A percentile compares a stretch with the other conserved stretches of the same genome.
These are phyloP conservation scores for Acanthamoeba lenticulata DNA, from an alignment of 208 protist species.

Conservation along the genomic window DNA sequence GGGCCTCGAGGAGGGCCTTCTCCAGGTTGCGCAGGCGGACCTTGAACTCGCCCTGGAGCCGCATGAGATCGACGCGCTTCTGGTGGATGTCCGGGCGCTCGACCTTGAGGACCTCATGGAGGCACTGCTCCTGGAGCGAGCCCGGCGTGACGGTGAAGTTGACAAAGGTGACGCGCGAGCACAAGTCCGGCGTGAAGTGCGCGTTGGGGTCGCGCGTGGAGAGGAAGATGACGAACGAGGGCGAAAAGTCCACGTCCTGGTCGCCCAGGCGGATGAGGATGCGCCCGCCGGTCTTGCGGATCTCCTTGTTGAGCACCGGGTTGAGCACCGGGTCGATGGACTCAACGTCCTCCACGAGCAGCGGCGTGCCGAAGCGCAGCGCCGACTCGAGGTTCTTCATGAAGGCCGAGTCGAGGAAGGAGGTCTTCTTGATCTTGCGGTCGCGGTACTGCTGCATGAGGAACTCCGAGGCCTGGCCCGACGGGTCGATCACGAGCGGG, in stretches of 20 bases:
- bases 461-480: conserved; percentile 95
- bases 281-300: conserved; percentile 94
- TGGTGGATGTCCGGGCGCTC: conserved; percentile 97
- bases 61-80: conserved; percentile 92
- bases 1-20: conserved; percentile 94
- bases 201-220: conserved; percentile 95
- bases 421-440: conserved; percentile 82
- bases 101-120: conserved; percentile 87
- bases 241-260: conserved; percentile 98
- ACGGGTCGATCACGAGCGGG: conserved; percentile 98
- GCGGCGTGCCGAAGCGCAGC: conserved; percentile 97
- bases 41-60: conserved; percentile 95
- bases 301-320: conserved; percentile 98
- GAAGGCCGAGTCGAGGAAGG: conserved; percentile 91
- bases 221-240: conserved; percentile 97
- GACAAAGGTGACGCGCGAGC: conserved; percentile 72
- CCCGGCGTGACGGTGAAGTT: conserved; percentile 97
- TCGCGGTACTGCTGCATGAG: conserved; percentile 90
- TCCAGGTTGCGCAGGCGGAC: conserved; percentile 95
- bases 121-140: conserved; percentile 95
- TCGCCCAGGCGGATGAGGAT: conserved; percentile 95
- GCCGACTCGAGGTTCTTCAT: conserved; percentile 98
- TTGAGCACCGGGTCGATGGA: conserved; percentile 98
- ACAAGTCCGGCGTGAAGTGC: conserved; percentile 93
- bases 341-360: conserved; percentile 99